Evolutionary conservation across 495 filamentous ascomycete genomes (phyloP), one percentile per base, ranked within the genome.

Genomic region (Amniculicola lignicola): DNA sequence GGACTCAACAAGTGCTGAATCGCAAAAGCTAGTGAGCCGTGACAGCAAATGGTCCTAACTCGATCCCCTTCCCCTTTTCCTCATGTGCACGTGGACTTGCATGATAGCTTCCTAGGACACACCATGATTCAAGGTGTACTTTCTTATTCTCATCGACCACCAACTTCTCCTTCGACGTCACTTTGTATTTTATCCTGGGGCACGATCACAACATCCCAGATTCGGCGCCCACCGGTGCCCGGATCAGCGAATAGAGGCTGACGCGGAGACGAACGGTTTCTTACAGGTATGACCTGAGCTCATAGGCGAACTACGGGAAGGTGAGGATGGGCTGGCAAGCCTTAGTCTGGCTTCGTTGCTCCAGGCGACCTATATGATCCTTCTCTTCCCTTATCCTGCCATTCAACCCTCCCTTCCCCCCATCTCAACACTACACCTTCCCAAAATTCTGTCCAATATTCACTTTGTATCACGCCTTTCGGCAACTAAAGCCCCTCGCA

Each of bases 231-330:
- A 19, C 44, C 29, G 33, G 54, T 44, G 45, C 25, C 45, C 11
- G 12, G 46, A 51, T 51, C 54, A 51, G 51, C 54, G 54, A 57
- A 57, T 57, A 16, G 18, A 36, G 5, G 44, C 9, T 57, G 1
- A 4, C 25, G 11, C 10, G 45, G 7, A 50, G 6, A 31, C 12
- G 44, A 41, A 33, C 4, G 2, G n/a, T n/a, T n/a, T n/a, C n/a
- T n/a, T n/a, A n/a, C n/a, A n/a, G n/a, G n/a, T n/a, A n/a, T n/a
- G n/a, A n/a, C n/a, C n/a, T n/a, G n/a, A n/a, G n/a, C n/a, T n/a
- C n/a, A n/a, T n/a, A n/a, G n/a, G n/a, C n/a, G n/a, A n/a, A n/a
- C n/a, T n/a, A n/a, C n/a, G n/a, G n/a, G n/a, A n/a, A n/a, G n/a
- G n/a, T n/a, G n/a, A n/a, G 22, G 11, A 22, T 31, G 18, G 37